Base-by-base conservation (phyloP, 225 moss, liverwort and hornwort species). In the Physcomitrellopsis africana region DNA sequence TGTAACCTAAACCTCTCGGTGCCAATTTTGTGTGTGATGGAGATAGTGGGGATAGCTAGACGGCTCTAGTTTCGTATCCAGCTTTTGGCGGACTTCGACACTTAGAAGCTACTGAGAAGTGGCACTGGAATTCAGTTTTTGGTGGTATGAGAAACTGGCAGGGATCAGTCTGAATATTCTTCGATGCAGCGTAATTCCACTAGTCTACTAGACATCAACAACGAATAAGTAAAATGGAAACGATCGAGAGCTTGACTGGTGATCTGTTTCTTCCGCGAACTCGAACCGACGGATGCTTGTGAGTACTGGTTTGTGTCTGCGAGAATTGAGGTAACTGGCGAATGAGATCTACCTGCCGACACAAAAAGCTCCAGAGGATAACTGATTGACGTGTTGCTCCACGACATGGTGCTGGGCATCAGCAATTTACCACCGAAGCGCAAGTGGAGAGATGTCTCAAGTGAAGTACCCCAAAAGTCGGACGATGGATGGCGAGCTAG, bases 401-500 rank as follows among this genome's bases (percentile, higher is more conserved):
- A 84, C 77, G 87, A 87, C 1, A 75, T 87, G 71, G 47, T 84
- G 52, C 45, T 74, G 60, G 68, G 64, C 47, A 79, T 63, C 47
- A 67, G 62, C 19, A 68, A 46, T 8, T 64, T 8, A 55, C 47
- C 65, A 23, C 74, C 29, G 65, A 87, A 87, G 72, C 87, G 82
- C 24, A 87, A 87, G 80, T 82, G 84, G 87, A 71, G 80, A 55
- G 80, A 87, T 51, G 59, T 67, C 1, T 37, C 77, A 10, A 55
- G 63, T 10, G 81, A 83, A 63, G 55, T 52, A 13, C 42, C 72
- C 1, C 52, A 37, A 63, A 82, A 79, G 79, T 72, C 51, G 22
- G 32, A 37, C 32, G 52, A 52, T 24, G 11, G 57, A 15, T 20
- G 73, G 16, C 46, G 29, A 8, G 14, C 27, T 17, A 5, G n/a